phyloP scores from a whole-genome alignment of 352 stramenopile species.

The Globisporangium heterothallicum region DNA sequence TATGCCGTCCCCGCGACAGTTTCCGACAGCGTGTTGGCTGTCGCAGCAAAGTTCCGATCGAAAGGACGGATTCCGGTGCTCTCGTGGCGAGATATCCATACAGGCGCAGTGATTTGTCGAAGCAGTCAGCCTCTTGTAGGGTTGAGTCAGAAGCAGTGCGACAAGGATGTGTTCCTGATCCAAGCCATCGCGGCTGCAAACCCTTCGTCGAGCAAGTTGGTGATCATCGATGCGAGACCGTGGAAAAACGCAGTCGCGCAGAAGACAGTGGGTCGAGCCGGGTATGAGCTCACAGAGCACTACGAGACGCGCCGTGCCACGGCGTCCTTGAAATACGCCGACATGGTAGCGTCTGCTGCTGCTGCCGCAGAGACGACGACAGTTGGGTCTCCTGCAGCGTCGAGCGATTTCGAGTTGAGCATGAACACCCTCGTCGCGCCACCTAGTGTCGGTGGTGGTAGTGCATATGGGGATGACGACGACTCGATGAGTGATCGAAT shows the following conservation, averaged over 20 bases:
- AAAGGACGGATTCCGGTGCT: constrained; percentile 80
- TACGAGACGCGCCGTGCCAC: constrained; percentile 67
- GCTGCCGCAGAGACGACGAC: constrained; percentile 15
- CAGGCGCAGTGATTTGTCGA: constrained; percentile 69
- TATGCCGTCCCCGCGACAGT: constrained; percentile 61
- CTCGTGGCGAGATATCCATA: constrained; percentile 71
- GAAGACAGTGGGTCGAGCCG: constrained; percentile 82
- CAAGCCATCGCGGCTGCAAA: constrained; percentile 75
- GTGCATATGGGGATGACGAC: constrained; percentile 22
- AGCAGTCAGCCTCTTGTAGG: constrained; percentile 84
- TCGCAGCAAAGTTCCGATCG: constrained; percentile 81
- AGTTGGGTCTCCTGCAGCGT: constrained; percentile 12
- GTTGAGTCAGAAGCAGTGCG: constrained; percentile 72
- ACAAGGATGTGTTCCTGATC: constrained; percentile 82
- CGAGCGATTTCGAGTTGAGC: constrained; percentile 5
- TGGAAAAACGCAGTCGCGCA: constrained; percentile 90
- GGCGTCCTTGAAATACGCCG: constrained; percentile 54
- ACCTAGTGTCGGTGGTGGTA: not conserved
- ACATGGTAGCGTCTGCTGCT: constrained; percentile 42
- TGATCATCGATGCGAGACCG: constrained; percentile 88
- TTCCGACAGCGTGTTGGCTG: constrained; percentile 52
- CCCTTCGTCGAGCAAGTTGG: constrained; percentile 68
- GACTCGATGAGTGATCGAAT: constrained; percentile 12
- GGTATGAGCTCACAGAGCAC: constrained; percentile 85
- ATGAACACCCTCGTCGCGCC: constrained; percentile 7